These are phyloP conservation scores for Pythium sukuiense DNA, from an alignment of 352 stramenopile species.

Conservation along the genomic window DNA sequence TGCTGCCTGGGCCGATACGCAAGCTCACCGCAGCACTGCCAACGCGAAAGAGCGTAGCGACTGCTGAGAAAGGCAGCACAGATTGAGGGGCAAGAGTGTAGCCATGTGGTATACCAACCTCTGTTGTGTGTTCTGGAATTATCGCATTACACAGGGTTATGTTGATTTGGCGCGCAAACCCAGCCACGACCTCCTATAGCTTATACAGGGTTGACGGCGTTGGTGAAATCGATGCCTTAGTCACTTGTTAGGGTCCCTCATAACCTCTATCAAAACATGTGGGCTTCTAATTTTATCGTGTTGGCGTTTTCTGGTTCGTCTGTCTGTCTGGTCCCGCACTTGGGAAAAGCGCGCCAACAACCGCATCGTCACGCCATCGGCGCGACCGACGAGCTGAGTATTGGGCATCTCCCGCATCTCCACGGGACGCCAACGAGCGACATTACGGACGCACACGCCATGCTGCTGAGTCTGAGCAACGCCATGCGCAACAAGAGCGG, in stretches of 20 bases:
- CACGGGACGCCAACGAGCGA: no score
- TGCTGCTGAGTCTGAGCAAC: conserved; percentile 25
- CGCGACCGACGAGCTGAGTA: no score
- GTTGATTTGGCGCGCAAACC: conserved; percentile 4
- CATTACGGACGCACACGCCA: background rate
- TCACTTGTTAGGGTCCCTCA: background rate
- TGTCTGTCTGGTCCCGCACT: background rate
- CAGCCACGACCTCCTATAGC: conserved; percentile 8
- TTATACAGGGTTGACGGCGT: conserved; percentile 15
- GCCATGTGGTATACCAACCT: conserved; percentile 9
- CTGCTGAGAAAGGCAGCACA: background rate
- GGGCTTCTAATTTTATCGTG: background rate
- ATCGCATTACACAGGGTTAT: conserved; percentile 11
- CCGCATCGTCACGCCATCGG: background rate
- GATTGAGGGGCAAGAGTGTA: conserved; percentile 11
- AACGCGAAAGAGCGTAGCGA: background rate
- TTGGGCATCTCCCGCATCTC: no score
- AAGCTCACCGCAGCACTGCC: conserved; percentile 9
- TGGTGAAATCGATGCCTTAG: no score
- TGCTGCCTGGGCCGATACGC: conserved; percentile 6
- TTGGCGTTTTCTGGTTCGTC: background rate
- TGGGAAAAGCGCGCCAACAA: conserved; percentile 9
- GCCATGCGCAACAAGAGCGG: conserved; percentile 26
- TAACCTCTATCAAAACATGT: conserved; percentile 11
- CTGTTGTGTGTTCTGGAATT: background rate